phyloP scores from a whole-genome alignment of 169 alveolate genomes.

The Miamiensis avidus region DNA sequence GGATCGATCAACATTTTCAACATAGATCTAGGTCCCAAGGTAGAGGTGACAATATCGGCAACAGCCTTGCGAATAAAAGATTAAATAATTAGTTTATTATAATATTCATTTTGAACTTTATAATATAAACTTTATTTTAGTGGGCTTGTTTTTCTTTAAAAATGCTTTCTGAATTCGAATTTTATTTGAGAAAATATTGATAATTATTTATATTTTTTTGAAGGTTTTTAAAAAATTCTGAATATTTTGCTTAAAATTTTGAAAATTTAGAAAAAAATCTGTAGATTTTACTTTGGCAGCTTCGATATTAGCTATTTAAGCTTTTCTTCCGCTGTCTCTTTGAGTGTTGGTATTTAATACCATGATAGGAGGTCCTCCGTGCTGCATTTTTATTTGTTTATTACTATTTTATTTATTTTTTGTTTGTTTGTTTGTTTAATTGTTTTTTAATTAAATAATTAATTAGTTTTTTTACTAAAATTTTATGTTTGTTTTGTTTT shows the following conservation, averaged over 20 bases:
- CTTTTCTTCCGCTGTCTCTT: conserved; percentile 89
- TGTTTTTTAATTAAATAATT: too few species aligned
- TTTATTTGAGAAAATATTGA: neutral
- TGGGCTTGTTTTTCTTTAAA: neutral
- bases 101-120: conserved; percentile 2
- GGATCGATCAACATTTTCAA: conserved; percentile 99
- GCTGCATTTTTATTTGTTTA: conserved; percentile 33
- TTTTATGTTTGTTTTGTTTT: too few species aligned
- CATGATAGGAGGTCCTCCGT: conserved; percentile 76
- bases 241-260: neutral
- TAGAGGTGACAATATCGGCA: conserved; percentile 96
- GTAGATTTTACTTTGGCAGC: conserved; percentile 90
- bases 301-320: conserved; percentile 87
- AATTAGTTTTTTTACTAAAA: too few species aligned
- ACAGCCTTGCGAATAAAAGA: conserved; percentile 76
- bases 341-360: conserved; percentile 83
- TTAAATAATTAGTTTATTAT: neutral
- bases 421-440: conserved; percentile 9
- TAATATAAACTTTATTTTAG: neutral
- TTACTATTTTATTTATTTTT: conserved; percentile 19
- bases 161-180: neutral
- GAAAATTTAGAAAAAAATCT: neutral
- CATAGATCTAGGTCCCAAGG: conserved; percentile 99
- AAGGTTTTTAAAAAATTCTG: neutral
- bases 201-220: neutral